Conservation (phyloP, 306 rosid genomes). For the Castanospermum australe region DNA sequence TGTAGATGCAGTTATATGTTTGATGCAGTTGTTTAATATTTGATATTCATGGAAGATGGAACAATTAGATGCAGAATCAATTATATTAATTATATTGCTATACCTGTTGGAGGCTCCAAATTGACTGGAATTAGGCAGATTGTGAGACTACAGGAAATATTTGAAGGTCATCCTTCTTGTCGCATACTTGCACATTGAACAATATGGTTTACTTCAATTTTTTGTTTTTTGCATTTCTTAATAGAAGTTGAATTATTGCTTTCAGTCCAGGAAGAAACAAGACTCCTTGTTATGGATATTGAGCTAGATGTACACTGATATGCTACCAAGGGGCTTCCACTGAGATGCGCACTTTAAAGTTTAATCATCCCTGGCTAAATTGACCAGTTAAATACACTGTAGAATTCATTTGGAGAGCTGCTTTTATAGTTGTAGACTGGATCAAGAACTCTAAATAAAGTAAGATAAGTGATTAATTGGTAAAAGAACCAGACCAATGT, state of each 20-base stretch:
- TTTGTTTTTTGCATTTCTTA: constrained; percentile 6
- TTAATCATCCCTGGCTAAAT: constrained; percentile 77
- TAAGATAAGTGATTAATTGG: background rate
- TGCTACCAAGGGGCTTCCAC: constrained; percentile 61
- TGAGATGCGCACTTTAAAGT: constrained; percentile 63
- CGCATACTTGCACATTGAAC: constrained; percentile 2
- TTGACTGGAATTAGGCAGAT: too few relatives aligned
- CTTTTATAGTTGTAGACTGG: constrained; percentile 6
- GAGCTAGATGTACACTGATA: constrained; percentile 84
- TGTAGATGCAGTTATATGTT: background rate
- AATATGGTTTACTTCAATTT: background rate
- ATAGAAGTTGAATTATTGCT: constrained; percentile 22
- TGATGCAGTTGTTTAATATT: too few relatives aligned
- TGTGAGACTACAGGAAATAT: too few relatives aligned
- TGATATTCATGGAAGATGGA: too few relatives aligned
- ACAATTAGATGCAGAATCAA: background rate
- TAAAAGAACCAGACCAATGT: background rate
- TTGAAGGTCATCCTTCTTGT: constrained; percentile 3
- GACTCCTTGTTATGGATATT: constrained; percentile 51
- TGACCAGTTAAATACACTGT: constrained; percentile 65
- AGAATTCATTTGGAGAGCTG: constrained; percentile 17
- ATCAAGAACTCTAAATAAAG: background rate
- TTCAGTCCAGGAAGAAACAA: constrained; percentile 76
- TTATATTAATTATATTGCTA: constrained; percentile 15
- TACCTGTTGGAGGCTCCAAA: constrained; percentile 73